These are phyloP conservation scores for Aspergillus brasiliensis DNA, from an alignment of 2,329 filamentous ascomycete genomes.

Conservation along the genomic window DNA sequence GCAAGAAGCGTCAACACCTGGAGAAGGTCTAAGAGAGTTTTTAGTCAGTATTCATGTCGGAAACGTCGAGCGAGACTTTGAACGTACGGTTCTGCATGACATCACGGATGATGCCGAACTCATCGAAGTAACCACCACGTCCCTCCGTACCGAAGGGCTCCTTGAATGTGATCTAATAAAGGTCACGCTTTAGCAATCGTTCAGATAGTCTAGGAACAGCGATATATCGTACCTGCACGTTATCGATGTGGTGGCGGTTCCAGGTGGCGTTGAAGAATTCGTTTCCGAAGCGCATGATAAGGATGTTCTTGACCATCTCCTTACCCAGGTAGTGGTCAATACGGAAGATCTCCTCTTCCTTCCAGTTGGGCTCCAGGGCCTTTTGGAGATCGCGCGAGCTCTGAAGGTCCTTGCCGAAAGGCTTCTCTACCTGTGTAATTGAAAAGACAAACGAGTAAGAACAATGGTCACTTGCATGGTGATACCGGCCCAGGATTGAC, in stretches of 20 bases:
- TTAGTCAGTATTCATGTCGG: slow-evolving; percentile 13
- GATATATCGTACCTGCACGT: slow-evolving; percentile 67
- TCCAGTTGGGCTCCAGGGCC: slow-evolving; percentile 96
- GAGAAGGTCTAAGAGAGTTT: slow-evolving; percentile 67
- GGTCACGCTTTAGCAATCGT: slow-evolving; percentile 1
- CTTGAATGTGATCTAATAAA: slow-evolving; percentile 83
- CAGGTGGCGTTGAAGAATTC: slow-evolving; percentile 98
- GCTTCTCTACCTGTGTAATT: slow-evolving; percentile 82
- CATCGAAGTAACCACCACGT: slow-evolving; percentile 97
- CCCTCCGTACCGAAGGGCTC: slow-evolving; percentile 98
- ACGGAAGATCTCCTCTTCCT: slow-evolving; percentile 97
- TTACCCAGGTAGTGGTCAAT: slow-evolving; percentile 99
- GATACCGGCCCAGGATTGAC: slow-evolving; percentile 34
- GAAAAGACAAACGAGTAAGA: slow-evolving; percentile 9
- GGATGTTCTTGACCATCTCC: slow-evolving; percentile 99
- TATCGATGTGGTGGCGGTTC: slow-evolving; percentile 99
- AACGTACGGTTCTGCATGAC: slow-evolving; percentile 93
- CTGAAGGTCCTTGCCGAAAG: slow-evolving; percentile 93
- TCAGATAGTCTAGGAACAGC: no score
- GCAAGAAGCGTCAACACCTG: slow-evolving; percentile 94
- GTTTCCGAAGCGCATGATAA: slow-evolving; percentile 97
- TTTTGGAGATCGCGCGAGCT: slow-evolving; percentile 94
- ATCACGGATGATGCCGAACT: slow-evolving; percentile 98
- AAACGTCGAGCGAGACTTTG: neutral
- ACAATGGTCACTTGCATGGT: slow-evolving; percentile 19